Evolutionary conservation across 1,284 basidiomycete species (phyloP).

Genomic region (Tremellales sp.): DNA sequence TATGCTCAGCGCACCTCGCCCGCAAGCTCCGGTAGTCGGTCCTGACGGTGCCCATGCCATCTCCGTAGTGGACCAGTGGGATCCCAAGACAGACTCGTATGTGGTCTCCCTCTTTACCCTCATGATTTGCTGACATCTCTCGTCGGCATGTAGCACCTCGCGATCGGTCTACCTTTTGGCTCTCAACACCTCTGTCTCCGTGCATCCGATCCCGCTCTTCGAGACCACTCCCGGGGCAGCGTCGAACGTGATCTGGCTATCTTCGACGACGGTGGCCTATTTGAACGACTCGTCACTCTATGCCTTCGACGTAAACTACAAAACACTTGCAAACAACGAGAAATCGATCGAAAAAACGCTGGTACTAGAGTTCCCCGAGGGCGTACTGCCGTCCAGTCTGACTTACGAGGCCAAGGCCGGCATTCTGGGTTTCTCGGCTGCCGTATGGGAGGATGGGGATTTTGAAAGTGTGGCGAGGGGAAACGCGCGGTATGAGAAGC

Average conservation of each 20-base stretch:
- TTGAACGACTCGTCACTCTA: slow-evolving; percentile 35
- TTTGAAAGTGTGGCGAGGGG: slow-evolving; percentile 62
- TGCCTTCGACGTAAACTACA: slow-evolving; percentile 18
- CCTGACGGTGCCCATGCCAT: slow-evolving; percentile 62
- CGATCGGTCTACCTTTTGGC: slow-evolving; percentile 56
- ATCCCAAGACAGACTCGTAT: slow-evolving; percentile 66
- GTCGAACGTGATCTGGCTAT: slow-evolving; percentile 41
- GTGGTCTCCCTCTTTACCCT: slow-evolving; percentile 35
- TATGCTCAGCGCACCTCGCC: slow-evolving; percentile 66
- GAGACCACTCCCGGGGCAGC: slow-evolving; percentile 16
- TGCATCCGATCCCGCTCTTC: slow-evolving; percentile 17
- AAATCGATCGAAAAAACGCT: slow-evolving; percentile 1
- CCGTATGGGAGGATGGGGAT: slow-evolving; percentile 67
- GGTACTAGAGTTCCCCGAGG: slow-evolving; percentile 47
- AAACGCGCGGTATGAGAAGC: slow-evolving; percentile 65
- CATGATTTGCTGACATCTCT: not conserved
- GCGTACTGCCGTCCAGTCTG: slow-evolving; percentile 59
- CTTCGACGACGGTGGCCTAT: slow-evolving; percentile 39
- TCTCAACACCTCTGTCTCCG: not conserved
- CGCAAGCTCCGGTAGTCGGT: slow-evolving; percentile 64
- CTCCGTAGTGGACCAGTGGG: slow-evolving; percentile 64
- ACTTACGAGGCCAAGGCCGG: slow-evolving; percentile 53
- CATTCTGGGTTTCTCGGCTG: slow-evolving; percentile 61
- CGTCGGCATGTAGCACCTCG: slow-evolving; percentile 55
- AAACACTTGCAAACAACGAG: not conserved